Percentiles rank a stretch among this genome's conserved stretches.
Conservation (phyloP, 2,329 filamentous ascomycete genomes). For the Apiospora hydei region DNA sequence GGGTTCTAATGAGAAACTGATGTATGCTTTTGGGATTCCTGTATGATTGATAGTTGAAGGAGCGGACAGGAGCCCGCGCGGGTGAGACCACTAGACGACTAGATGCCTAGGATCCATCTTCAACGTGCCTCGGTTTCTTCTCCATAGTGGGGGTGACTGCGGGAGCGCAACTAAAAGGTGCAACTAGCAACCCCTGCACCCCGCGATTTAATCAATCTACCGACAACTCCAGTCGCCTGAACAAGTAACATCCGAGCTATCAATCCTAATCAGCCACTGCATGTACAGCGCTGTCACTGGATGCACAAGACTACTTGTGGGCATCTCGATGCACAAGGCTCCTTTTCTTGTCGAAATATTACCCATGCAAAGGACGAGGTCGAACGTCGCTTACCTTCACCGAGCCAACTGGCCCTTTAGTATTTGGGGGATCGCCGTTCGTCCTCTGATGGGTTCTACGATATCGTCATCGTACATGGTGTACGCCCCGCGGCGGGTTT, state of each 20-base stretch:
- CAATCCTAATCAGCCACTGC: no score
- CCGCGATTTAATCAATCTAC: slow-evolving; percentile 1
- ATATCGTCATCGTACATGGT: not conserved
- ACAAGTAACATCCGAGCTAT: not conserved
- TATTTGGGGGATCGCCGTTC: not conserved
- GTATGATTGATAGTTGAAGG: not conserved
- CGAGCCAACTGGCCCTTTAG: not conserved
- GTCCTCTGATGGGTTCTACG: not conserved
- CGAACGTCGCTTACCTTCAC: not conserved
- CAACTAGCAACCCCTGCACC: slow-evolving; percentile 17
- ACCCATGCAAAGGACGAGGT: not conserved
- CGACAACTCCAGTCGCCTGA: not conserved
- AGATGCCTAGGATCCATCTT: not conserved
- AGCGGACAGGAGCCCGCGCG: not conserved
- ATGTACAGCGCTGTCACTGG: not conserved
- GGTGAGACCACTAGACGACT: no score
- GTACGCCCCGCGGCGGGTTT: not conserved
- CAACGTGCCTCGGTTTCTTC: slow-evolving; percentile 20
- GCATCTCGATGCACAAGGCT: not conserved
- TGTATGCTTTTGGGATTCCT: not conserved
- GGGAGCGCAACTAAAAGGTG: not conserved
- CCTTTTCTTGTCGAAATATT: not conserved
- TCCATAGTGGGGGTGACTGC: slow-evolving; percentile 19
- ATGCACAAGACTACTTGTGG: not conserved
- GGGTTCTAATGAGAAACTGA: not conserved